Conservation (phyloP, 495 filamentous ascomycete species). For the Annulohypoxylon stygium region DNA sequence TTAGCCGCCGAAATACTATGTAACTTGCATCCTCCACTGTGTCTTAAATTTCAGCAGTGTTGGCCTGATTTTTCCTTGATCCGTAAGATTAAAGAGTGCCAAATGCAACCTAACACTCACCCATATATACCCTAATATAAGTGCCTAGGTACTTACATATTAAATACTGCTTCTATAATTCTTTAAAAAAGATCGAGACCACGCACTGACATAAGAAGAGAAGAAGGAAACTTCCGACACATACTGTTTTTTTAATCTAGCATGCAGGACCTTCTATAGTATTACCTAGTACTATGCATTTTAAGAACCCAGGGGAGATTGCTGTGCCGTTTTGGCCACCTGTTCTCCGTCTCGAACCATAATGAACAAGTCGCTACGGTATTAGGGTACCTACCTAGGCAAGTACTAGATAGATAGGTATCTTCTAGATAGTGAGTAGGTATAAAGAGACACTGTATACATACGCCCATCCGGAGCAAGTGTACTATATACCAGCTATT, state of each 20-base stretch:
- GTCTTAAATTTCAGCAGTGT: not conserved
- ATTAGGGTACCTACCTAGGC: not conserved
- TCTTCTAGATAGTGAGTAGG: not conserved
- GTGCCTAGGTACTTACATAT: not conserved
- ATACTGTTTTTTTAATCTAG: constrained; percentile 6
- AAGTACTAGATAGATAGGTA: not conserved
- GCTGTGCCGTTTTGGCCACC: not conserved
- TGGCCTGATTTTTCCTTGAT: not conserved
- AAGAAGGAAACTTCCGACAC: constrained; percentile 18
- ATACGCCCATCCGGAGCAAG: not conserved
- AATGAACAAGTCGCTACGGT: not conserved
- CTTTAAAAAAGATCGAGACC: not conserved
- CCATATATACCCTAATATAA: not conserved
- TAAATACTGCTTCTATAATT: not conserved
- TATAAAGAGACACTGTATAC: not conserved
- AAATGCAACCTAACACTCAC: not conserved
- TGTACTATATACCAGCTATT: constrained; percentile 1
- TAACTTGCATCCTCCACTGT: constrained; percentile 1
- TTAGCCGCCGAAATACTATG: constrained; percentile 4
- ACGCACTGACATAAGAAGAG: not conserved
- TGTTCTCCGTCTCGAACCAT: not conserved
- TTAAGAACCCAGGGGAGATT: not conserved
- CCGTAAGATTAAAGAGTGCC: not conserved
- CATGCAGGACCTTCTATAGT: constrained; percentile 17
- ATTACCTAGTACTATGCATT: not conserved